A percentile compares a stretch with the other conserved stretches of the same genome.
These are phyloP conservation scores for Globisporangium apiculatum DNA, from an alignment of 352 stramenopile species.

Conservation along the genomic window DNA sequence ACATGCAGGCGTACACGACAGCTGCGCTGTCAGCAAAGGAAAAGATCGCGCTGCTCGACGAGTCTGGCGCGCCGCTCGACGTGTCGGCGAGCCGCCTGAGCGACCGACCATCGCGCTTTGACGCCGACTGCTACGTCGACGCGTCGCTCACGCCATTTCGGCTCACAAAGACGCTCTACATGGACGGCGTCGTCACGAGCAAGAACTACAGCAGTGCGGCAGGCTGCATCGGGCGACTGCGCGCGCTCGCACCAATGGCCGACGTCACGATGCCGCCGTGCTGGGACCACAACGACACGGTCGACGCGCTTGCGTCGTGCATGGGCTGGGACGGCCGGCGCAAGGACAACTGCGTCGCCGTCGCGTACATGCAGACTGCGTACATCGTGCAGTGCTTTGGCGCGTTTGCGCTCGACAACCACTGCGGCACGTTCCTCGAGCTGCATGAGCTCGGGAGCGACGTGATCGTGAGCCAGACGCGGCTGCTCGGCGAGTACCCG, in stretches of 20 bases:
- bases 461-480: conserved; percentile 64
- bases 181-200: conserved; percentile 29
- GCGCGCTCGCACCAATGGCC: conserved; percentile 35
- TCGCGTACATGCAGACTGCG: conserved; percentile 76
- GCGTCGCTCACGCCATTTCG: conserved; percentile 36
- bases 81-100: conserved; percentile 55
- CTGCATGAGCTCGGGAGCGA: conserved; percentile 61
- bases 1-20: conserved; percentile 38
- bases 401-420: conserved; percentile 55
- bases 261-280: conserved; percentile 58
- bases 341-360: conserved; percentile 54
- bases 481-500: conserved; percentile 60
- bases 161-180: conserved; percentile 46
- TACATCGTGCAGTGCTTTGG: conserved; percentile 75
- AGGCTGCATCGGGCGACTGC: conserved; percentile 43
- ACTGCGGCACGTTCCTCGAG: conserved; percentile 85
- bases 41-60: conserved; percentile 66
- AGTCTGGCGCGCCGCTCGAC: conserved; percentile 47
- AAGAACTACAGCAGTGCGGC: conserved; percentile 52
- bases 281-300: conserved; percentile 78
- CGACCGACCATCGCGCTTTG: conserved; percentile 61
- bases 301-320: conserved; percentile 61
- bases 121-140: conserved; percentile 71
- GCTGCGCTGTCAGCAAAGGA: conserved; percentile 25
- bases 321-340: conserved; percentile 49